A percentile compares a stretch with the other conserved stretches of the same genome.
Evolutionary conservation across 139 green algal species (phyloP).

Genomic region (Tetraselmis chui): DNA sequence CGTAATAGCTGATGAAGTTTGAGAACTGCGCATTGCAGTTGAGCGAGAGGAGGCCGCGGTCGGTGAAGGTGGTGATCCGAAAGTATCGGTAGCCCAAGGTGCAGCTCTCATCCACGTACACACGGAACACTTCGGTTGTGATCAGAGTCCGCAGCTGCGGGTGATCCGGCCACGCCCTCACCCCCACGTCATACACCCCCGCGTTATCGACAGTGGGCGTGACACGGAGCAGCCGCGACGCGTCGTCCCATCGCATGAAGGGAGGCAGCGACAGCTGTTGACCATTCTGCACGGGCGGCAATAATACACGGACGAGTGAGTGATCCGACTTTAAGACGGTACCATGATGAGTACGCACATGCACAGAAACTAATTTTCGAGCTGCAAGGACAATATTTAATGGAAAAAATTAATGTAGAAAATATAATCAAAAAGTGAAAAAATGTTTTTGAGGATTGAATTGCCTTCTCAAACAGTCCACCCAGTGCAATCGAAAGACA

Average conservation of each 20-base stretch:
- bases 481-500: no score
- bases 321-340: no score
- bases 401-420: no score
- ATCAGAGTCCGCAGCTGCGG: neutral
- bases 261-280: neutral
- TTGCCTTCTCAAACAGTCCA: no score
- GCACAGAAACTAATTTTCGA: no score
- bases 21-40: neutral
- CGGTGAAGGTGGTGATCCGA: neutral
- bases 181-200: neutral
- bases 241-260: neutral
- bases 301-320: no score
- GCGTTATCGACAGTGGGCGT: neutral
- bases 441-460: neutral
- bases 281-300: neutral
- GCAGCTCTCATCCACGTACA: neutral
- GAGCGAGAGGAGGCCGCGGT: neutral
- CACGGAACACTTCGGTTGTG: neutral
- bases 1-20: neutral
- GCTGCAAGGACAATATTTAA: no score
- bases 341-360: no score
- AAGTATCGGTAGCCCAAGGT: neutral
- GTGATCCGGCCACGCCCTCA: neutral
- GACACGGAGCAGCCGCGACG: neutral
- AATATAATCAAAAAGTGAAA: neutral